Base-by-base conservation (phyloP, 257 asterid species). In the Handroanthus guayacan region DNA sequence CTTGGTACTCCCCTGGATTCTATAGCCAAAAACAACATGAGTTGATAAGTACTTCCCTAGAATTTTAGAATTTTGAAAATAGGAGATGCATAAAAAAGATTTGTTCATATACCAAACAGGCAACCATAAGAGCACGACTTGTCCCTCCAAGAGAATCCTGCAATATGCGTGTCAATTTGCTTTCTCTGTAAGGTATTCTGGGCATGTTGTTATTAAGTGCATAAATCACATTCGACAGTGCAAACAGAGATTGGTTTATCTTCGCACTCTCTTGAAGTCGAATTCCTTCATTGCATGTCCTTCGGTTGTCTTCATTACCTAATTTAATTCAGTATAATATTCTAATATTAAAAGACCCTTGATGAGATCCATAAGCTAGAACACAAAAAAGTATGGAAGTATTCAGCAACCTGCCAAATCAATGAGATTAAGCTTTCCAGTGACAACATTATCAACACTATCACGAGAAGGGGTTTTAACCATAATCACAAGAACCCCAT, bases 71-170 rank as follows among this genome's bases (percentile, higher is more conserved):
- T 48, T 39, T 7, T 52, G 5, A 67, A 16, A 2, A 74, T 25
- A 25, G 31, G 11, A 51, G 13, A 10, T 10, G 5, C 5, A 75
- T 39, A 69, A 7, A 16, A 54, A 72, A 67, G 38, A 39, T 39
- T 12, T 44, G 67, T 25, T 72, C 14, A 78, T 17, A 52, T 90
- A 95, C 99, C 96, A 92, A 82, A 79, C 99, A 95, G 66, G 98
- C 93, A 4, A 95, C 83, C 98, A 95, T 92, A 57, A 95, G 87
- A 67, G 98, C 88, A 44, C 86, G 90, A 36, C 97, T 92, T 62
- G 88, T 88, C 82, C 98, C 95, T 69, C 99, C 99, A 51, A 95
- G 96, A 73, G 99, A 95, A 83, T 92, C 98, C 79, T 95, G 99
- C 72, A 95, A 76, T 82, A 95, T 90, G 31, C 98, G 93, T 3